These are phyloP conservation scores for Penicillium desertorum DNA, from an alignment of 495 filamentous ascomycete species.

Conservation along the genomic window DNA sequence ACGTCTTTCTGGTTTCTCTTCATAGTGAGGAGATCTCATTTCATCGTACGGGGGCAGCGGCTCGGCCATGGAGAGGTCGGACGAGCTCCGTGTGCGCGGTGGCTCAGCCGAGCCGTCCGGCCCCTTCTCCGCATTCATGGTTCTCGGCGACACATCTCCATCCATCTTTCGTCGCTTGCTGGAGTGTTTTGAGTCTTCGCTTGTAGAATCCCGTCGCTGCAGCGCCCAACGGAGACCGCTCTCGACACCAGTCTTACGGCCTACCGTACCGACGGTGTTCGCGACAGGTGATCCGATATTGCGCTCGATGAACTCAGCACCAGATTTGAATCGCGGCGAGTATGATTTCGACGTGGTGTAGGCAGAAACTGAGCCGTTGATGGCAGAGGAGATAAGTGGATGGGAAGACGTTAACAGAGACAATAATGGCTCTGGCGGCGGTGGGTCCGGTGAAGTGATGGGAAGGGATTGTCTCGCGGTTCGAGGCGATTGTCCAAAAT, in stretches of 20 bases:
- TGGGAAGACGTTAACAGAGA: constrained; percentile 77
- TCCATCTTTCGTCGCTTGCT: constrained; percentile 65
- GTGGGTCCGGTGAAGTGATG: constrained; percentile 25
- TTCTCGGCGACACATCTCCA: constrained; percentile 30
- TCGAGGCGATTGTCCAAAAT: constrained; percentile 38
- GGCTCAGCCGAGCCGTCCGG: constrained; percentile 14
- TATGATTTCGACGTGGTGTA: constrained; percentile 85
- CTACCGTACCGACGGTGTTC: constrained; percentile 76
- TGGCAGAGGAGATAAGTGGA: constrained; percentile 74
- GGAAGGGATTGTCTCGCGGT: constrained; percentile 30
- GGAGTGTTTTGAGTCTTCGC: constrained; percentile 44
- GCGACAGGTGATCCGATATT: constrained; percentile 77
- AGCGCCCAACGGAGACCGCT: constrained; percentile 77
- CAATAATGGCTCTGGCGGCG: constrained; percentile 67
- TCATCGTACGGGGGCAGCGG: constrained; percentile 80
- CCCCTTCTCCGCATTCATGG: constrained; percentile 44
- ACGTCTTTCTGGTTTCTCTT: constrained; percentile 39
- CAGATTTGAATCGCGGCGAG: constrained; percentile 77
- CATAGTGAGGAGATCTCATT: constrained; percentile 67
- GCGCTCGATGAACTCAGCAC: constrained; percentile 82
- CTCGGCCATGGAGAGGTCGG: constrained; percentile 58
- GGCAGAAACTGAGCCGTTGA: constrained; percentile 75
- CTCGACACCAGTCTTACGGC: constrained; percentile 80
- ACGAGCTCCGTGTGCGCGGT: constrained; percentile 36
- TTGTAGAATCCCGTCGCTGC: constrained; percentile 41